phyloP scores from a whole-genome alignment of 2,329 filamentous ascomycete species.

The Penicillium sumatraense region DNA sequence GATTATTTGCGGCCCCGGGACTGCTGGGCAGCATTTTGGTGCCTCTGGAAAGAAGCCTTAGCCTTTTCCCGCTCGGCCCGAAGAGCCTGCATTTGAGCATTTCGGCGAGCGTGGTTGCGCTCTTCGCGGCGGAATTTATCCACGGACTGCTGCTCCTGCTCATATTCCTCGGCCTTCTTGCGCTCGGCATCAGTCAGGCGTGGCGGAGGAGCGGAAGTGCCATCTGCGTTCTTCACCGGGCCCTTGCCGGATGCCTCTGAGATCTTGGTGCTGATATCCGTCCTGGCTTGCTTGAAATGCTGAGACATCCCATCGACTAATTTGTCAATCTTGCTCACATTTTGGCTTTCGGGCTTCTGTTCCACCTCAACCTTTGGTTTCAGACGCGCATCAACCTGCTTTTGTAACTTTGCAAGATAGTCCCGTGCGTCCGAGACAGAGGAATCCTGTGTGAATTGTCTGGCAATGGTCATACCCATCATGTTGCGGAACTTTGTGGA shows the following conservation, averaged over 20 bases:
- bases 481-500: slow-evolving; percentile 34
- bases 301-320: slow-evolving; percentile 38
- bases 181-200: slow-evolving; percentile 37
- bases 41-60: slow-evolving; percentile 15
- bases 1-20: slow-evolving; percentile 14
- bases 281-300: slow-evolving; percentile 27
- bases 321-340: slow-evolving; percentile 41
- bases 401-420: background rate
- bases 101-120: slow-evolving; percentile 39
- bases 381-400: background rate
- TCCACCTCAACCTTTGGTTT: background rate
- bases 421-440: background rate
- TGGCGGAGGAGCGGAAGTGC: slow-evolving; percentile 20
- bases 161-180: slow-evolving; percentile 36
- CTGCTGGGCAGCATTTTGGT: slow-evolving; percentile 11
- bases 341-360: background rate
- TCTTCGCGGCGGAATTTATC: slow-evolving; percentile 38
- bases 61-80: slow-evolving; percentile 31
- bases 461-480: slow-evolving; percentile 31
- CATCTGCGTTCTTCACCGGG: slow-evolving; percentile 24
- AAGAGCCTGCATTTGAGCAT: slow-evolving; percentile 30
- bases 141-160: slow-evolving; percentile 31
- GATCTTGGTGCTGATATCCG: slow-evolving; percentile 25
- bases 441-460: background rate
- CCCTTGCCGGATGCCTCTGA: slow-evolving; percentile 27